Evolutionary conservation across 495 filamentous ascomycete species (phyloP).

Genomic region (Aspergillus wentii): DNA sequence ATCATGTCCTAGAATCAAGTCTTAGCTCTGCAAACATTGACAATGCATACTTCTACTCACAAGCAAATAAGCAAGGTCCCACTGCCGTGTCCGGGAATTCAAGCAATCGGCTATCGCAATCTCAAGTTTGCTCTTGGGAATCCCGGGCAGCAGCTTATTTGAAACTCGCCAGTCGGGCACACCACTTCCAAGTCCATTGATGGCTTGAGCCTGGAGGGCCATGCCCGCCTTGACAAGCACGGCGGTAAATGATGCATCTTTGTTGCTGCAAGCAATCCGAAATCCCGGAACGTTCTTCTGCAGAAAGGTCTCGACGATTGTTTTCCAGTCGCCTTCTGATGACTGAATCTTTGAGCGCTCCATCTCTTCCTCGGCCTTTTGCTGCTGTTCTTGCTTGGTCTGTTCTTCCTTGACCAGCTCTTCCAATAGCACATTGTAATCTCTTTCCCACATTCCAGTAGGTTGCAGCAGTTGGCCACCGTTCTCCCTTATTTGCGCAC

Average conservation of each 20-base stretch:
- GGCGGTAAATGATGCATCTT: conserved; percentile 20
- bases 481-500: conserved; percentile 29
- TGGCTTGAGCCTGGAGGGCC: conserved; percentile 24
- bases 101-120: conserved; percentile 27
- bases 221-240: conserved; percentile 31
- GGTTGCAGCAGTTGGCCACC: conserved; percentile 34
- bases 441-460: conserved; percentile 35
- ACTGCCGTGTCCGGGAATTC: conserved; percentile 32
- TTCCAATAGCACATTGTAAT: conserved; percentile 33
- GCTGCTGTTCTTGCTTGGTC: conserved; percentile 18
- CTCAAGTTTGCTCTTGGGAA: conserved; percentile 27
- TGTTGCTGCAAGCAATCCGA: conserved; percentile 19
- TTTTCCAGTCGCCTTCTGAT: conserved; percentile 27
- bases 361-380: conserved; percentile 19
- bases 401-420: conserved; percentile 24
- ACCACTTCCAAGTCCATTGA: conserved; percentile 7
- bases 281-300: conserved; percentile 24
- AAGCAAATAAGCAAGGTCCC: conserved; percentile 39
- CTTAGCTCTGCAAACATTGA: not conserved
- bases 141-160: conserved; percentile 14
- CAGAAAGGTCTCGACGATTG: conserved; percentile 25
- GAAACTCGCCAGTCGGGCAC: conserved; percentile 33
- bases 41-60: conserved; percentile 23
- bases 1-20: conserved; percentile 34
- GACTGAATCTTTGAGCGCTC: conserved; percentile 25